phyloP scores from a whole-genome alignment of 306 rosid genomes.

The Sicyos baderoa region DNA sequence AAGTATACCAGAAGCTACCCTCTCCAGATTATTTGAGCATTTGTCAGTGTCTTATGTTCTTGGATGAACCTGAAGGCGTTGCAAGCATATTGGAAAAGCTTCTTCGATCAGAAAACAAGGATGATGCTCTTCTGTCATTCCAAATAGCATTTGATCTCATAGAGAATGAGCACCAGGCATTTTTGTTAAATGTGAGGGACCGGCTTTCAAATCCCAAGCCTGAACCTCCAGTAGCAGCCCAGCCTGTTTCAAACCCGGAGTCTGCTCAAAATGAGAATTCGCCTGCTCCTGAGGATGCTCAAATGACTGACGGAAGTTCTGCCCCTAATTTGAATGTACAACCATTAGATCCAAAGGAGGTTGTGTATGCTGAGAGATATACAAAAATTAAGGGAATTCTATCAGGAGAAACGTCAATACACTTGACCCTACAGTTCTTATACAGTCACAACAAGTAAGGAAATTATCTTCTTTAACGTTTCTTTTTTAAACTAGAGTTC shows the following conservation, averaged over 20 bases:
- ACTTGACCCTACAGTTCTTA: conserved; percentile 84
- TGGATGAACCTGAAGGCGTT: conserved; percentile 88
- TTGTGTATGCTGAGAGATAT: conserved; percentile 64
- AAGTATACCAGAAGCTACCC: conserved; percentile 84
- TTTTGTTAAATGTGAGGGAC: conserved; percentile 75
- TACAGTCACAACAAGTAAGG: conserved; percentile 98
- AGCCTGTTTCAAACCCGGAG: conserved; percentile 37
- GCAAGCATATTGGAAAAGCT: conserved; percentile 84
- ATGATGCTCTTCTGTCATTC: conserved; percentile 78
- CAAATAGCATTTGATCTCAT: conserved; percentile 94
- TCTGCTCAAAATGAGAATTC: conserved; percentile 48
- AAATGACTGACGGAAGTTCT: conserved; percentile 62
- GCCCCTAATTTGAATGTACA: conserved; percentile 33
- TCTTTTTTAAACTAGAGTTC: conserved; percentile 1
- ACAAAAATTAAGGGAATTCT: conserved; percentile 81
- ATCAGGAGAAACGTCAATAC: conserved; percentile 92
- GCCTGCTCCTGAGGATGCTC: conserved; percentile 58
- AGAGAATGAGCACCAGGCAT: conserved; percentile 96
- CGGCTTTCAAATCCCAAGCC: conserved; percentile 61
- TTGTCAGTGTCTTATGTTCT: conserved; percentile 95
- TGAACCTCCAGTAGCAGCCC: conserved; percentile 30
- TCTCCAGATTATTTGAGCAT: conserved; percentile 95
- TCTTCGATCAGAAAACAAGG: conserved; percentile 76
- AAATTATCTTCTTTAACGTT: conserved; percentile 21
- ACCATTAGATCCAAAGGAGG: conserved; percentile 59